Base-by-base conservation (phyloP, 1,284 basidiomycete species). In the Tilletia indica region DNA sequence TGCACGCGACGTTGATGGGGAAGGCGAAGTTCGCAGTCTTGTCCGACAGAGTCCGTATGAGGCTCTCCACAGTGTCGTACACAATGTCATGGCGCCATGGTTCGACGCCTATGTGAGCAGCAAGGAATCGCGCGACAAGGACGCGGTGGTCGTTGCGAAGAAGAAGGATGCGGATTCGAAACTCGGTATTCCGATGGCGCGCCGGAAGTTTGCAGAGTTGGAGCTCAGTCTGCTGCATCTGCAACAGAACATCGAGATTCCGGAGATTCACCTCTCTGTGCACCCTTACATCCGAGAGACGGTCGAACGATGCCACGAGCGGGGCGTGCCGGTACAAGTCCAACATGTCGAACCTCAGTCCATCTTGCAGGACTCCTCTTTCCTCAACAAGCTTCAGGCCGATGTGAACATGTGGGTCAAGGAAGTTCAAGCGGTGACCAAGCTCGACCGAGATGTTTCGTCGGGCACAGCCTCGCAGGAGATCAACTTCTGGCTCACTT, bases 351-450 rank as follows among this genome's bases (percentile, higher is more conserved):
- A 92, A 21, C 80, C 81, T 9, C 76, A 88, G 8, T 89, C 90
- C 77, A 86, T 90, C 54, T 88, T 98, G 36, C 90, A 90, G 77
- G 96, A 99, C 86, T 92, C 91, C 68, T 87, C 90, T 0, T 99
- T 99, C 86, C 90, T 99, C 70, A 99, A 98, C 85, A 90, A 91
- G 48, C 89, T 99, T 2, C 96, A 98, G 81, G 89, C 89, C 14
- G 93, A 98, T 77, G 96, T 99, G 79, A 98, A 98, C 85, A 89
- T 90, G 21, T 99, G 96, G 97, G 97, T 99, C 86, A 97, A 97
- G 86, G 92, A 94, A 71, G 96, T 99, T 69, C 96, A 98, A 85
- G 90, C 92, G 0, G 94, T 99, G 71, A 98, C 97, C 19, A 97
- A 96, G 83, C 89, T 99, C 19, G 84, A 83, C 36, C 89, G 96